Evolutionary conservation across 164 flowering plant species (phyloP).

Genomic region (Dillenia suffruticosa): DNA sequence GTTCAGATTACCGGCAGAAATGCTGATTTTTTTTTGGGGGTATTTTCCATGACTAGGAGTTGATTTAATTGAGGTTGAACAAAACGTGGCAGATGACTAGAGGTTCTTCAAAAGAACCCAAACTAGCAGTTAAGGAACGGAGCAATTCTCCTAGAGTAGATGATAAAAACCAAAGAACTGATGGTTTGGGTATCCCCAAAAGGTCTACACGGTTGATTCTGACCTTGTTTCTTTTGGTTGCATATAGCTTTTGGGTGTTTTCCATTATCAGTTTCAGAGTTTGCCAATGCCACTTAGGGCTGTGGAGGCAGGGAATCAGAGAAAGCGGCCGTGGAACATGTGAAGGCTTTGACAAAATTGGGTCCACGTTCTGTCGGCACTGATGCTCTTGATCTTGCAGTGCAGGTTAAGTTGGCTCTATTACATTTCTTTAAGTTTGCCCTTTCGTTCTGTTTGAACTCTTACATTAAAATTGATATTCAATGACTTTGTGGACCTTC

Average conservation of each 20-base stretch:
- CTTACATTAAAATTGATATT: no score
- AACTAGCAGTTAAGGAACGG: not conserved
- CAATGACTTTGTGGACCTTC: no score
- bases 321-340: slow-evolving; percentile 70
- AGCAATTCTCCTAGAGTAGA: slow-evolving; percentile 1
- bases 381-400: slow-evolving; percentile 65
- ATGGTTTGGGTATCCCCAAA: slow-evolving; percentile 14
- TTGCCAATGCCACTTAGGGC: slow-evolving; percentile 58
- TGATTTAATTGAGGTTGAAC: slow-evolving; percentile 1
- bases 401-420: slow-evolving; percentile 43
- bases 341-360: slow-evolving; percentile 53
- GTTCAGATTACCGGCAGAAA: not conserved
- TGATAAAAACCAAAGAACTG: not conserved
- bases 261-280: slow-evolving; percentile 57
- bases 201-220: slow-evolving; percentile 52
- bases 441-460: no score
- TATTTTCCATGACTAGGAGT: not conserved
- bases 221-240: slow-evolving; percentile 35
- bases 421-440: not conserved
- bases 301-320: slow-evolving; percentile 85
- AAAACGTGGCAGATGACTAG: slow-evolving; percentile 14
- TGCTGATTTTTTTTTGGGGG: not conserved
- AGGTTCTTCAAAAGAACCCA: slow-evolving; percentile 8
- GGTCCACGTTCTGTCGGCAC: slow-evolving; percentile 96
- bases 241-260: slow-evolving; percentile 46